Conservation (phyloP, 768 basidiomycete species). For the Trametes maxima region DNA sequence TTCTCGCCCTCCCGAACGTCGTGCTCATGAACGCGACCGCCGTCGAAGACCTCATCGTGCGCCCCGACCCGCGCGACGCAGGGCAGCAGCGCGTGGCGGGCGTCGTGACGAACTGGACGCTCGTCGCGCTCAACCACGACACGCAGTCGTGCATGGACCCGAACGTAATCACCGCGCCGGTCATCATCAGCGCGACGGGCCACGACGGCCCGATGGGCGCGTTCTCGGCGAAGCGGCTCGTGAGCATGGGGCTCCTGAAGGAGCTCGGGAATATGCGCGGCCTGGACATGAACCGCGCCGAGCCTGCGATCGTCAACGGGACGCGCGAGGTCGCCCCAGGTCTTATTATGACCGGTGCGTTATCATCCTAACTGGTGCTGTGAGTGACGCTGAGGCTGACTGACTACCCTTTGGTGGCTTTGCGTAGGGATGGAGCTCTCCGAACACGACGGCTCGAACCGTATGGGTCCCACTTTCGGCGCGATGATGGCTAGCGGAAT, state of each 20-base stretch:
- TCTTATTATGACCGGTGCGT: slow-evolving; percentile 70
- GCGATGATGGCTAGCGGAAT: slow-evolving; percentile 80
- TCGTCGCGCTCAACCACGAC: slow-evolving; percentile 62
- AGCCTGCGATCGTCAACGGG: slow-evolving; percentile 76
- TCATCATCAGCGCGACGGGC: slow-evolving; percentile 71
- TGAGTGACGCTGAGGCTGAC: neutral
- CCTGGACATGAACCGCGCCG: slow-evolving; percentile 81
- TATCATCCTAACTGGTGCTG: too few relatives aligned
- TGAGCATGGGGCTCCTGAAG: slow-evolving; percentile 71
- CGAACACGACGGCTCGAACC: slow-evolving; percentile 77
- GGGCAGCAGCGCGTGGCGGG: slow-evolving; percentile 49
- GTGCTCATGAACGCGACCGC: slow-evolving; percentile 78
- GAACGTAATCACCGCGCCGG: slow-evolving; percentile 79
- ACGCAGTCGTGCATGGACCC: slow-evolving; percentile 73
- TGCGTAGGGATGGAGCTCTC: slow-evolving; percentile 78
- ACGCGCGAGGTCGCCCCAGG: slow-evolving; percentile 79
- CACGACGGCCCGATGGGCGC: slow-evolving; percentile 83
- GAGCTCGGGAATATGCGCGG: slow-evolving; percentile 81
- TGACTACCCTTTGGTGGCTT: neutral
- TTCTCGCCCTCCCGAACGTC: slow-evolving; percentile 71
- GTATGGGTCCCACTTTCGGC: slow-evolving; percentile 72
- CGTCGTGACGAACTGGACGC: slow-evolving; percentile 59
- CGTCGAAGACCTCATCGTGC: slow-evolving; percentile 79
- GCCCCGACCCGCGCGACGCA: slow-evolving; percentile 44
- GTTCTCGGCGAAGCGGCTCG: slow-evolving; percentile 78